phyloP scores from a whole-genome alignment of 352 stramenopile species.

The Globisporangium viniferum region DNA sequence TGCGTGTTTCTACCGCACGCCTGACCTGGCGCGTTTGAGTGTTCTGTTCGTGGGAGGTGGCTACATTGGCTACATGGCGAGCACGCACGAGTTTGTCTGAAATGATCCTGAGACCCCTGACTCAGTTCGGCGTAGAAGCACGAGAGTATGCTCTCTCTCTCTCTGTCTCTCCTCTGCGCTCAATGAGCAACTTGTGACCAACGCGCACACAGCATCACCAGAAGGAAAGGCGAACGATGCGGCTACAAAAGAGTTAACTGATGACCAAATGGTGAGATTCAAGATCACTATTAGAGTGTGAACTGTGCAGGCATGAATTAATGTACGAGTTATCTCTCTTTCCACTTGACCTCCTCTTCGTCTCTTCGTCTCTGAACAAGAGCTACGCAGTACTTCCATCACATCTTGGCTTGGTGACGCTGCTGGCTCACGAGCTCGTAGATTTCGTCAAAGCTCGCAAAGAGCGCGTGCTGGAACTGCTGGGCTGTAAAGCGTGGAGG shows the following conservation, averaged over 20 bases:
- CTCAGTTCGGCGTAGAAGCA: neutral
- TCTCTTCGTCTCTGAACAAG: neutral
- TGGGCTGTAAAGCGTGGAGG: slow-evolving; percentile 31
- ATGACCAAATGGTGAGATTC: neutral
- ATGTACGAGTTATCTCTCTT: neutral
- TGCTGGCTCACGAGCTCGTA: slow-evolving; percentile 32
- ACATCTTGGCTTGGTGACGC: slow-evolving; percentile 13
- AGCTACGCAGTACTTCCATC: neutral
- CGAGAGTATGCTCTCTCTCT: neutral
- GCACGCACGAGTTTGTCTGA: neutral
- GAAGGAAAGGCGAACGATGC: neutral
- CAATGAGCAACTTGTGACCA: neutral
- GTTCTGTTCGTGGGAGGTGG: neutral
- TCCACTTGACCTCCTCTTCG: neutral
- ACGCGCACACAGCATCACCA: neutral
- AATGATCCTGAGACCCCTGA: neutral
- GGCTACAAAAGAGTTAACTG: neutral
- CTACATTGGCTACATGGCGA: neutral
- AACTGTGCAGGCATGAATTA: neutral
- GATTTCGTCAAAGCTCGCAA: slow-evolving; percentile 58
- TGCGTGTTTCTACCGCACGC: neutral
- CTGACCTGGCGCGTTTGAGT: neutral
- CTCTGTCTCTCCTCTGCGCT: neutral
- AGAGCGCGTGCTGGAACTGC: slow-evolving; percentile 46
- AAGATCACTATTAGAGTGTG: neutral